A percentile compares a stretch with the other conserved stretches of the same genome.
Evolutionary conservation across 2,329 filamentous ascomycete genomes (phyloP).

Genomic region (Neonectria faginata): DNA sequence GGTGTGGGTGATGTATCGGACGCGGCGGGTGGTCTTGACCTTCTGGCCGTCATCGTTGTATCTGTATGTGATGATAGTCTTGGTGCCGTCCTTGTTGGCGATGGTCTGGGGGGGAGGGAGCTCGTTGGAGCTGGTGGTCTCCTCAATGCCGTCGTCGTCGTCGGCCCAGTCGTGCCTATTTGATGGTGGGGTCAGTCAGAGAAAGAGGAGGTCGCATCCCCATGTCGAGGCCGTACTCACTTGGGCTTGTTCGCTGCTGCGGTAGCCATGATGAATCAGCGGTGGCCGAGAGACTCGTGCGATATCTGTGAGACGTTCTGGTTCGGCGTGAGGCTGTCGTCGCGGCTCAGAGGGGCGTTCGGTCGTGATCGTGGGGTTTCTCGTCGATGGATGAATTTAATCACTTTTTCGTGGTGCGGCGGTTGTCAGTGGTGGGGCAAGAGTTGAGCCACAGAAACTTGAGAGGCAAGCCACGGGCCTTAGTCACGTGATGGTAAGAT

Average conservation of each 20-base stretch:
- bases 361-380: conserved; percentile 55
- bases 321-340: conserved; percentile 41
- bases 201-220: conserved; percentile 34
- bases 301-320: conserved; percentile 25
- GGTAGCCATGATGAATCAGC: conserved; percentile 53
- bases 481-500: conserved; percentile 46
- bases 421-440: conserved; percentile 50
- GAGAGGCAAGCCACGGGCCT: conserved; percentile 10
- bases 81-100: conserved; percentile 98
- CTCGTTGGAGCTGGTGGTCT: conserved; percentile 66
- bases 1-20: conserved; percentile 91
- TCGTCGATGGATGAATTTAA: conserved; percentile 53
- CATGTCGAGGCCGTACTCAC: conserved; percentile 46
- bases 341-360: conserved; percentile 39
- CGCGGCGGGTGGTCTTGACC: conserved; percentile 96
- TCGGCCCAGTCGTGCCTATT: conserved; percentile 88
- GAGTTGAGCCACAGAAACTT: conserved; percentile 45
- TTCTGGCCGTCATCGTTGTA: conserved; percentile 95
- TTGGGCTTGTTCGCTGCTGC: conserved; percentile 55
- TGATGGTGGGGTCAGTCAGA: conserved; percentile 54
- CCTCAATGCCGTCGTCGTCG: conserved; percentile 90
- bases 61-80: conserved; percentile 91
- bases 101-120: conserved; percentile 90
- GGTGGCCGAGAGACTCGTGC: conserved; percentile 33
- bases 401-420: conserved; percentile 57